Evolutionary conservation across 176 grass and related monocot species (phyloP), one percentile per base, ranked within the genome.

Genomic region (Saccharum spontaneum): DNA sequence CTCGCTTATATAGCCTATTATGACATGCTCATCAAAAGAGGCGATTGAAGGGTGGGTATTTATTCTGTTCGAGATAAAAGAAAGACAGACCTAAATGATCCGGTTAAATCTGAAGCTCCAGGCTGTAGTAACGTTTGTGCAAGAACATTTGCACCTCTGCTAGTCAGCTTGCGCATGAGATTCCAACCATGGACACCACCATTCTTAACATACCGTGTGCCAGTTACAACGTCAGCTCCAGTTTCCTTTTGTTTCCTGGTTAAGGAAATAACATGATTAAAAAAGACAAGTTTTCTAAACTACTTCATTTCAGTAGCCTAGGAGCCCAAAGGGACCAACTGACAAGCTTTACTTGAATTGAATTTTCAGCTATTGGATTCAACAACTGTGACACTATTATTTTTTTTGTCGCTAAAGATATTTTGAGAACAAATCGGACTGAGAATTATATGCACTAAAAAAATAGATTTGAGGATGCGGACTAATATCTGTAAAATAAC

Each of bases 121-220:
- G 97, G 93, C 71, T 84, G 94, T 37, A 99, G 83, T 63, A 99
- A 92, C 49, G 97, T 96, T 79, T 99, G 93, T 79, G 97, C 93
- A 65, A 99, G 97, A 92, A 99, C 97, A 91, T 99, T 99, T 18
- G 94, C 97, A 52, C 97, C 97, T 82, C 97, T 94, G 77, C 97
- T 99, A 79, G 94, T 99, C 63, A 99, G 75, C 73, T 99, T 99
- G 54, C 94, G 91, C 93, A 96, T 91, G 40, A 99, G 91, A 78
- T 92, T 99, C 97, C 97, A 99, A 71, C 97, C 97, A 84, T 99
- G 97, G 14, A 96, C 91, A 77, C 97, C 97, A 83, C 97, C 97
- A 11, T 92, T 96, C 45, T 80, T 88, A 49, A 96, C 91, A 89
- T 99, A 99, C 11, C 97, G 90, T 26, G 97, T 99, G 22, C 93